A percentile compares a stretch with the other conserved stretches of the same genome.
Conservation (phyloP, 2,329 filamentous ascomycete species). For the Monosporascus cannonballus region DNA sequence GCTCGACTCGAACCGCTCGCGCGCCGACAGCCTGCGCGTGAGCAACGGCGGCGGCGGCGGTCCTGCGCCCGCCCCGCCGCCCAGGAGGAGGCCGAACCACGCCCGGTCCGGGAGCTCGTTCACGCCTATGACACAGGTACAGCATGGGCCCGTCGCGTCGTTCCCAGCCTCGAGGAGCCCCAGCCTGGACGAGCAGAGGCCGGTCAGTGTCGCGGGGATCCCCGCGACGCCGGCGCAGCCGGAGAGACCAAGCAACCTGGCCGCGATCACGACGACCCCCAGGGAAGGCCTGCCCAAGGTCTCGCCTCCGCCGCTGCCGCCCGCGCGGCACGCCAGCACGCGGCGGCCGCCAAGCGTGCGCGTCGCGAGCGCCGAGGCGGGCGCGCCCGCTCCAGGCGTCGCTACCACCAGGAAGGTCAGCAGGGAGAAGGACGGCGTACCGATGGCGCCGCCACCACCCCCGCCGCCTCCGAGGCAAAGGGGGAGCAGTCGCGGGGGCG, state of each 20-base stretch:
- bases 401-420: constrained; percentile 25
- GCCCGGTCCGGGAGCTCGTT: constrained; percentile 22
- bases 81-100: constrained; percentile 44
- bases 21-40: constrained; percentile 39
- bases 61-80: constrained; percentile 46
- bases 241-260: constrained; percentile 4
- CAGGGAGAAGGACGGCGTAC: constrained; percentile 8
- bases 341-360: constrained; percentile 38
- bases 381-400: constrained; percentile 16
- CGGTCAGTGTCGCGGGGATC: background rate
- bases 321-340: constrained; percentile 37
- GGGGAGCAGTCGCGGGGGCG: constrained; percentile 39
- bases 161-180: background rate
- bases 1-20: constrained; percentile 41
- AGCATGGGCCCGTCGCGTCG: background rate
- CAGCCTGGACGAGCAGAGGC: background rate
- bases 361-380: constrained; percentile 18
- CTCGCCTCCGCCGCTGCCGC: constrained; percentile 38
- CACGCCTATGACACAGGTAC: constrained; percentile 6
- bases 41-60: constrained; percentile 14
- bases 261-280: constrained; percentile 12
- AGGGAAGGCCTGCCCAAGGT: constrained; percentile 23
- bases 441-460: constrained; percentile 37
- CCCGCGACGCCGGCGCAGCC: background rate
- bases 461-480: constrained; percentile 43